Evolutionary conservation across 2,329 filamentous ascomycete species (phyloP).

Genomic region (Rhexocercosporidium sp.): DNA sequence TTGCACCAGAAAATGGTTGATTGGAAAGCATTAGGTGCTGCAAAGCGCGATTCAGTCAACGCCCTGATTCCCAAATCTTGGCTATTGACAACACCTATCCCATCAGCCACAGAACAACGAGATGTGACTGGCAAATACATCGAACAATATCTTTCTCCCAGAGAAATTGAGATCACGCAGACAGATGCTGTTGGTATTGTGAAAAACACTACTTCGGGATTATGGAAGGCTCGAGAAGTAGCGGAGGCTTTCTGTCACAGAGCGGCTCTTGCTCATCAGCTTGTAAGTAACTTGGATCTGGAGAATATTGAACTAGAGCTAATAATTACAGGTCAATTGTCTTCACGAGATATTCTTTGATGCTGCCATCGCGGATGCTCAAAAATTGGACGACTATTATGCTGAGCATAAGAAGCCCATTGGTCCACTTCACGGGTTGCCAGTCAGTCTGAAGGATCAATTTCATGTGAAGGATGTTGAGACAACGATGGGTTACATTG

Average conservation of each 20-base stretch:
- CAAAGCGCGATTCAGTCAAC: conserved; percentile 59
- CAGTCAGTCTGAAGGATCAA: conserved; percentile 48
- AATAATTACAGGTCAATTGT: conserved; percentile 56
- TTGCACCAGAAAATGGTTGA: conserved; percentile 28
- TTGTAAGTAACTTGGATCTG: conserved; percentile 44
- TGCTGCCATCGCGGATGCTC: conserved; percentile 55
- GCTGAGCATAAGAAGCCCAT: conserved; percentile 43
- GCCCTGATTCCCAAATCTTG: conserved; percentile 62
- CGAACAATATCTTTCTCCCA: conserved; percentile 56
- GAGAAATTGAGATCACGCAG: conserved; percentile 66
- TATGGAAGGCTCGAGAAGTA: conserved; percentile 62
- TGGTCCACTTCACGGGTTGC: conserved; percentile 49
- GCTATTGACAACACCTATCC: conserved; percentile 53
- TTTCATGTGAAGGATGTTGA: conserved; percentile 42
- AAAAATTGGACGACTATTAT: conserved; percentile 57
- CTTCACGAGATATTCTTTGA: conserved; percentile 62
- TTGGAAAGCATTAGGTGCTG: conserved; percentile 56
- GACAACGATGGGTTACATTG: conserved; percentile 63
- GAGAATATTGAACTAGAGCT: neutral
- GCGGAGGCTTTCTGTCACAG: conserved; percentile 59
- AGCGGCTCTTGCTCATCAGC: conserved; percentile 59
- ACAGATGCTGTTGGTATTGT: conserved; percentile 62
- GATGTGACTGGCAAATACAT: conserved; percentile 63
- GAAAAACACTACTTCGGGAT: conserved; percentile 55
- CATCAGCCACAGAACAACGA: conserved; percentile 55